These are phyloP conservation scores for Yamadazyma songkhlaensis DNA, from an alignment of 1,139 yeast genomes.

Conservation along the genomic window DNA sequence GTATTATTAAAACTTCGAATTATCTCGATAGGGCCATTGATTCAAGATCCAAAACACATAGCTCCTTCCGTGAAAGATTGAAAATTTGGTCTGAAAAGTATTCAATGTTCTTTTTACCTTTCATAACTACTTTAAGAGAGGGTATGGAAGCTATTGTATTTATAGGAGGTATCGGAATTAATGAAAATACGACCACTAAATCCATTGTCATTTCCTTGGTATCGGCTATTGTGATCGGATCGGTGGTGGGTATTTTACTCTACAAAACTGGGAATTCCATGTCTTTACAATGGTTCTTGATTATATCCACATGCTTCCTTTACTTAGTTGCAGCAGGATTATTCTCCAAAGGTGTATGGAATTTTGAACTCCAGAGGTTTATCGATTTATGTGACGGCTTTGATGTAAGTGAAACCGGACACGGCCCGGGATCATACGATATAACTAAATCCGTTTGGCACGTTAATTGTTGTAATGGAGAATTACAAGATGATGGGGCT, in stretches of 20 bases:
- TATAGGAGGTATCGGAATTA: conserved; percentile 47
- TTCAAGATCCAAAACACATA: conserved; percentile 8
- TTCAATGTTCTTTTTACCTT: conserved; percentile 42
- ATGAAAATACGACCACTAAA: conserved; percentile 34
- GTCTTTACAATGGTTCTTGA: conserved; percentile 40
- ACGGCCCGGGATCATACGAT: conserved; percentile 48
- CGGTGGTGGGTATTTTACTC: conserved; percentile 32
- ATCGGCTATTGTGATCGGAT: conserved; percentile 31
- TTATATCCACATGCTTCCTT: conserved; percentile 39
- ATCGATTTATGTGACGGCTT: conserved; percentile 41
- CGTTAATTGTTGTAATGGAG: conserved; percentile 47
- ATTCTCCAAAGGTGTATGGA: conserved; percentile 47
- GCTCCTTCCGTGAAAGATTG: conserved; percentile 9
- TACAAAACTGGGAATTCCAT: conserved; percentile 44
- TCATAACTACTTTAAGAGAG: conserved; percentile 45
- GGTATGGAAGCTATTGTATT: conserved; percentile 50
- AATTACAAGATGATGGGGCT: conserved; percentile 42
- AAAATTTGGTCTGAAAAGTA: conserved; percentile 30
- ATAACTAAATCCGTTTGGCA: conserved; percentile 43
- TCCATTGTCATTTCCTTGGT: conserved; percentile 33
- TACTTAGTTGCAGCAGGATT: conserved; percentile 47
- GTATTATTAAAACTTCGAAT: conserved; percentile 19
- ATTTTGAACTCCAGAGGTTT: conserved; percentile 41
- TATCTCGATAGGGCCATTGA: conserved; percentile 16
- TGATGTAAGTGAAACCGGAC: conserved; percentile 48